Percentiles rank a stretch among this genome's conserved stretches.
phyloP scores from a whole-genome alignment of 148 eudicot species.

The Mesembryanthemum crystallinum region DNA sequence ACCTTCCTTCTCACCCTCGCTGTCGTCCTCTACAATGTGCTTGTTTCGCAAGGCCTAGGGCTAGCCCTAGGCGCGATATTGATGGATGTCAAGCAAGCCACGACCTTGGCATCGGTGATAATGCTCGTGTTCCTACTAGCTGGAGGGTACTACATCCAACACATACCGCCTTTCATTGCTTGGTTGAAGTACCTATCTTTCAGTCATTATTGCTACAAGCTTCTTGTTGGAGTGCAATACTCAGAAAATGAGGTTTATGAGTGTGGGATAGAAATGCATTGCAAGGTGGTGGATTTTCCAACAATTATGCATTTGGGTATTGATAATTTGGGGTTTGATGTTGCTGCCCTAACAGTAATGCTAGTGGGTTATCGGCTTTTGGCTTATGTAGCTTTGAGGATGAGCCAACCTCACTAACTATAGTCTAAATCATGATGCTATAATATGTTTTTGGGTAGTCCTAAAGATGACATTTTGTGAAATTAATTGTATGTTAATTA shows the following conservation, averaged over 20 bases:
- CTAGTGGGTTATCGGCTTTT: constrained; percentile 66
- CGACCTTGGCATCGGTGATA: constrained; percentile 70
- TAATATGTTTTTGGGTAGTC: no score
- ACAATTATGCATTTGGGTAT: constrained; percentile 54
- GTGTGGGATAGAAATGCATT: constrained; percentile 45
- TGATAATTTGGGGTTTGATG: constrained; percentile 50
- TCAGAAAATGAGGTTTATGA: constrained; percentile 46
- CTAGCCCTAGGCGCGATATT: constrained; percentile 80
- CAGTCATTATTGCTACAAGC: constrained; percentile 79
- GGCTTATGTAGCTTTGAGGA: constrained; percentile 71
- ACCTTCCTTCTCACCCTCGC: constrained; percentile 56
- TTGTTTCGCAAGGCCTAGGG: constrained; percentile 84
- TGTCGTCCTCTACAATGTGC: constrained; percentile 60
- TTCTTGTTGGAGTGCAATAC: constrained; percentile 74
- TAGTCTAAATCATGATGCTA: no score
- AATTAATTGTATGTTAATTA: no score
- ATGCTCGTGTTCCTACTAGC: constrained; percentile 71
- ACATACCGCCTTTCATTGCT: constrained; percentile 56
- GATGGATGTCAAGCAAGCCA: constrained; percentile 80
- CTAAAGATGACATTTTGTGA: no score
- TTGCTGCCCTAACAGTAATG: constrained; percentile 63
- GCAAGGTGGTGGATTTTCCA: constrained; percentile 64
- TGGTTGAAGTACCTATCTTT: constrained; percentile 76
- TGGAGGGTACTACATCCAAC: constrained; percentile 78
- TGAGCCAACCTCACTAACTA: constrained; percentile 34